These are phyloP conservation scores for Trametes maxima DNA, from an alignment of 768 basidiomycete species.

Conservation along the genomic window DNA sequence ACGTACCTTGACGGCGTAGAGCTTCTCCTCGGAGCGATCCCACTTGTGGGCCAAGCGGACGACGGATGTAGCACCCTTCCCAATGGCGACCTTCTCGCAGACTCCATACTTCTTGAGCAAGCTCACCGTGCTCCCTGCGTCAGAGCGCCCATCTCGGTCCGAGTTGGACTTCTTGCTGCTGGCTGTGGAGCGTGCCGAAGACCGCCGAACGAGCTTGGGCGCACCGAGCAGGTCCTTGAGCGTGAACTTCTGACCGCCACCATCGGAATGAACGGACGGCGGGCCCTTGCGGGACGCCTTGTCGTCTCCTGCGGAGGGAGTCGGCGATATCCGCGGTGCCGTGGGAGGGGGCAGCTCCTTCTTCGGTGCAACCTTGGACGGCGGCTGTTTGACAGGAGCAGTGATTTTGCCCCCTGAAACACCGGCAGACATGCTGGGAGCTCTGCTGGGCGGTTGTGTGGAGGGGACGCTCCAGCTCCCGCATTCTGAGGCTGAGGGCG, in stretches of 20 bases:
- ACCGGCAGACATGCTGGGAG: constrained; percentile 49
- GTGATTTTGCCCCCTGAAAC: constrained; percentile 39
- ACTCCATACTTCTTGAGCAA: constrained; percentile 93
- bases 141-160: constrained; percentile 49
- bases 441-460: constrained; percentile 59
- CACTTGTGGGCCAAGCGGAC: constrained; percentile 98
- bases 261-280: constrained; percentile 47
- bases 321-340: constrained; percentile 30
- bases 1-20: constrained; percentile 95
- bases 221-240: constrained; percentile 75
- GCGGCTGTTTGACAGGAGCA: constrained; percentile 21
- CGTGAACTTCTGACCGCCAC: constrained; percentile 70
- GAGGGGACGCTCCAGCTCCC: constrained; percentile 65
- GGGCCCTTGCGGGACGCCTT: constrained; percentile 19
- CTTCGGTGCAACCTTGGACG: constrained; percentile 25
- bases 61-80: constrained; percentile 97
- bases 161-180: constrained; percentile 72
- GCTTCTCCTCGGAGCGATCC: constrained; percentile 94
- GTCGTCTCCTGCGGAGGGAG: constrained; percentile 26
- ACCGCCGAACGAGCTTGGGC: constrained; percentile 74
- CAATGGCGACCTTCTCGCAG: constrained; percentile 95
- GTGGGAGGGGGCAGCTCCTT: constrained; percentile 27
- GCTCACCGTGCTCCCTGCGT: constrained; percentile 53
- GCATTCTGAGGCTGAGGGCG: constrained; percentile 58
- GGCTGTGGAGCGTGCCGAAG: constrained; percentile 69